Evolutionary conservation across 2,329 filamentous ascomycete species (phyloP).

Genomic region (Aureobasidium namibiae): DNA sequence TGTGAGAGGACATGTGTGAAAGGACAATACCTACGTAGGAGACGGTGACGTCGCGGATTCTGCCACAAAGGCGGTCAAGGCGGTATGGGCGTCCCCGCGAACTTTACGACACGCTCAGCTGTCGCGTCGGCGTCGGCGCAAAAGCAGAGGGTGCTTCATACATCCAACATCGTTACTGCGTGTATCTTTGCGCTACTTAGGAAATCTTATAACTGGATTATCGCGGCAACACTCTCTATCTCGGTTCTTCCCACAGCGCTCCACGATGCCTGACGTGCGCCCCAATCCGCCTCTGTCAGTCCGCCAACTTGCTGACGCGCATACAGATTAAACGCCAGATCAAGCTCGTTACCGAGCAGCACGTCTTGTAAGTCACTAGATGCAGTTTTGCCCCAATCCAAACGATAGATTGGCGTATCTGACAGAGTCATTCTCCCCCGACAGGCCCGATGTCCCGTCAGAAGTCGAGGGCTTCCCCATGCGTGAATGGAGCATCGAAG

Average conservation of each 20-base stretch:
- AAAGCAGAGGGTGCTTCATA: not conserved
- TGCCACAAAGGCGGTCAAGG: not conserved
- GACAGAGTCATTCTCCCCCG: not conserved
- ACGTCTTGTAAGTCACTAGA: slow-evolving; percentile 62
- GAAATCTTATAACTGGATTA: not conserved
- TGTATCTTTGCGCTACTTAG: not conserved
- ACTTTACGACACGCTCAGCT: not conserved
- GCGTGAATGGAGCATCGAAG: slow-evolving; percentile 81
- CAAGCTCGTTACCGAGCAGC: slow-evolving; percentile 89
- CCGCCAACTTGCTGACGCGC: slow-evolving; percentile 1
- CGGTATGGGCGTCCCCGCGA: not conserved
- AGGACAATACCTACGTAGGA: not conserved
- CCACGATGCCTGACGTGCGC: slow-evolving; percentile 32
- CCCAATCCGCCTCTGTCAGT: not conserved
- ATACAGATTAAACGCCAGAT: slow-evolving; percentile 71
- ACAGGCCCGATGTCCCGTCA: slow-evolving; percentile 56
- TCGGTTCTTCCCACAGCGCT: not conserved
- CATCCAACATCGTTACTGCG: not conserved
- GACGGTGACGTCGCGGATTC: not conserved
- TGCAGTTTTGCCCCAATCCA: too few species aligned
- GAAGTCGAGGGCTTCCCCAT: slow-evolving; percentile 84
- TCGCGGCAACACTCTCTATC: not conserved
- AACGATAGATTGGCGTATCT: not conserved
- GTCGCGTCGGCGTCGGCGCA: slow-evolving; percentile 5
- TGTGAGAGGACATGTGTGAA: not conserved